Base-by-base conservation (phyloP, 1,284 basidiomycete genomes). In the Neolentinus lepideus region DNA sequence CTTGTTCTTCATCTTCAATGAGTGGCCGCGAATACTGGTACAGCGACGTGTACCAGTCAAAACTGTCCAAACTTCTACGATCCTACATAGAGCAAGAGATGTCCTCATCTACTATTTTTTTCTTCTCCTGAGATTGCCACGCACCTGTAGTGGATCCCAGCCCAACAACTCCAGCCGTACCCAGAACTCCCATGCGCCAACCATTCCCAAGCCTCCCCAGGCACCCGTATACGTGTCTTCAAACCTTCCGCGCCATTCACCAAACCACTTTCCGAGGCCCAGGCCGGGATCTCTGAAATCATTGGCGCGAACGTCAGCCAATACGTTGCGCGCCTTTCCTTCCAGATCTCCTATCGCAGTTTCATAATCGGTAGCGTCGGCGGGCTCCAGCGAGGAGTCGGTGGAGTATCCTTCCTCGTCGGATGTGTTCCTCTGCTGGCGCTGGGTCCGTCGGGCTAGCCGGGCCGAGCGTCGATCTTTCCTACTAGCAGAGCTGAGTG, bases 141-240 rank as follows among this genome's bases (percentile, higher is more conserved):
- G 61, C 64, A 91, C 92, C 71, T 88, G 81, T 27, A 95, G 76
- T 43, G 90, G 90, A 67, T 94, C 85, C 94, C 95, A 97, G 2
- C 86, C 86, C 2, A 90, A 73, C 66, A 90, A 80, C 71, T 98
- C 95, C 52, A 94, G 74, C 54, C 94, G 77, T 21, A 85, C 85
- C 93, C 94, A 98, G 68, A 96, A 97, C 71, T 97, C 94, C 94
- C 95, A 98, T 36, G 91, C 92, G 57, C 89, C 88, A 0, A 96
- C 87, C 56, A 96, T 80, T 0, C 89, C 92, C 48, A 97, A 74
- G 2, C 92, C 92, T 51, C 93, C 94, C 82, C 90, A 98, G 2
- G 94, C 94, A 51, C 88, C 85, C 1, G 79, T 74, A 71, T 97
- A 98, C 59, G 84, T 92, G 58, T 98, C 94, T 11, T 76, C 74